Conservation (phyloP, 805 yeast species). For the Candida sonorensis region DNA sequence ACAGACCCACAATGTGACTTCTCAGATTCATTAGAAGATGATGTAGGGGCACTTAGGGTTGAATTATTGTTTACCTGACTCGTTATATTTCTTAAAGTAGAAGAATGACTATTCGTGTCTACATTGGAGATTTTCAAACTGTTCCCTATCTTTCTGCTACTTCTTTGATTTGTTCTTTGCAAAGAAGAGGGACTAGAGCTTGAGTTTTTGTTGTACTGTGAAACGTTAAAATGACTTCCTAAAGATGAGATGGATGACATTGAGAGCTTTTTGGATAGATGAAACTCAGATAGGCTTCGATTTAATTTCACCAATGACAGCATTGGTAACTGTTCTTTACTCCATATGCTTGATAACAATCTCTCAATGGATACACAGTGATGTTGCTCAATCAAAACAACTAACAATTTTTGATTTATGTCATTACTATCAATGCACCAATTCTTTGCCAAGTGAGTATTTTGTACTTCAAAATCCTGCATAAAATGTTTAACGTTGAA, state of each 20-base stretch:
- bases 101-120: too few relatives aligned
- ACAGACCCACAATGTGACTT: background rate
- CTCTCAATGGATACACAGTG: constrained; percentile 23
- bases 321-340: constrained; percentile 1
- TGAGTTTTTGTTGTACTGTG: too few relatives aligned
- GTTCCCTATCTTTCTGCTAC: too few relatives aligned
- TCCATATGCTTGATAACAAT: constrained; percentile 15
- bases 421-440: too few relatives aligned
- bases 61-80: too few relatives aligned
- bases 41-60: too few relatives aligned
- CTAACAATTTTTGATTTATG: too few relatives aligned
- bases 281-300: constrained; percentile 14
- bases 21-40: background rate
- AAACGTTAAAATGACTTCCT: constrained; percentile 5
- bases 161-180: too few relatives aligned
- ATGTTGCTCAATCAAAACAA: constrained; percentile 7
- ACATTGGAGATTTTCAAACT: too few relatives aligned
- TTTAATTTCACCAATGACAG: constrained; percentile 4
- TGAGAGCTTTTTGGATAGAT: constrained; percentile 11
- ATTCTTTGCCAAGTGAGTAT: too few relatives aligned
- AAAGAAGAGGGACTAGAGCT: background rate
- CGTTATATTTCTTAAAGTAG: too few relatives aligned
- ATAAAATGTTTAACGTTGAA: constrained; percentile 12
- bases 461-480: too few relatives aligned
- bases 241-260: constrained; percentile 12